Percentiles rank a stretch among this genome's conserved stretches.
Conservation (phyloP, 345 rosid genomes). For the Hibiscus trionum region DNA sequence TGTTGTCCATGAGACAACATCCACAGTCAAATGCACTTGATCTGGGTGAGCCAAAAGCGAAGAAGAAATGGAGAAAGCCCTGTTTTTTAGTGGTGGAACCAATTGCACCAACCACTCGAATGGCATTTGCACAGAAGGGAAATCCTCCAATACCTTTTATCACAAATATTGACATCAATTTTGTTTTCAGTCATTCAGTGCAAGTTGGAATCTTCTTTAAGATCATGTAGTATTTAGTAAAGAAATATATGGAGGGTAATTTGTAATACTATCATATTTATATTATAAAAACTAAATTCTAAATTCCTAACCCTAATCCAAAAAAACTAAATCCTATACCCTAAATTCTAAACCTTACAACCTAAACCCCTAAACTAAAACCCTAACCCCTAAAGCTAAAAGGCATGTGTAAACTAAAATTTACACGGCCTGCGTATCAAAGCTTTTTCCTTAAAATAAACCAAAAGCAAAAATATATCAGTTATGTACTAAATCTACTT, state of each 20-base stretch:
- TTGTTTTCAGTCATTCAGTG: not conserved
- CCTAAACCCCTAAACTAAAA: too few relatives aligned
- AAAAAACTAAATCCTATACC: too few relatives aligned
- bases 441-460: not conserved
- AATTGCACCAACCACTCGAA: conserved; percentile 92
- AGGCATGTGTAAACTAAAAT: too few relatives aligned
- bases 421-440: too few relatives aligned
- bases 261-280: not conserved
- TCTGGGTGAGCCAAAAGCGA: conserved; percentile 71
- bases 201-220: not conserved
- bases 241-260: not conserved
- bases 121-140: conserved; percentile 87
- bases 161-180: conserved; percentile 10
- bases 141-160: conserved; percentile 78
- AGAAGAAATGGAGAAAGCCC: conserved; percentile 88
- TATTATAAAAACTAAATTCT: too few relatives aligned
- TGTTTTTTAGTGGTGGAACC: conserved; percentile 73
- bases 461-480: not conserved
- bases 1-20: conserved; percentile 72
- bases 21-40: conserved; percentile 84
- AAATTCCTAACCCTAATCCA: too few relatives aligned
- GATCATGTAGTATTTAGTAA: not conserved
- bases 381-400: too few relatives aligned
- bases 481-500: not conserved
- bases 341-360: too few relatives aligned